These are phyloP conservation scores for Eurotiales sp. DNA, from an alignment of 2,329 filamentous ascomycete species.

Conservation along the genomic window DNA sequence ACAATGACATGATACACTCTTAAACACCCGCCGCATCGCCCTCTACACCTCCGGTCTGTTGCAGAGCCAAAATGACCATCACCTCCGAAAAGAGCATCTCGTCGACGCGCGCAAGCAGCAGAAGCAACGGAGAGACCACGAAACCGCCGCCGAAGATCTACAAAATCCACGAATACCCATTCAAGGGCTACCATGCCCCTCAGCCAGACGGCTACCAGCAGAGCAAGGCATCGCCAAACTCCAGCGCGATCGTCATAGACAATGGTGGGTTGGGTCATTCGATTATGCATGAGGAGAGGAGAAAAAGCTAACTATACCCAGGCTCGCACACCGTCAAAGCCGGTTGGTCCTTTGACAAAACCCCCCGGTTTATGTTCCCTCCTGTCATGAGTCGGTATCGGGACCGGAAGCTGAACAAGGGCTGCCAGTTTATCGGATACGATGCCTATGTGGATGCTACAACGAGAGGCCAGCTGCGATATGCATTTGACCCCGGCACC, in stretches of 20 bases:
- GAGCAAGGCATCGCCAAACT: conserved; percentile 57
- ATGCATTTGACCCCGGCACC: conserved; percentile 84
- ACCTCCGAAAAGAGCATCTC: conserved; percentile 36
- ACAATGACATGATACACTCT: not conserved
- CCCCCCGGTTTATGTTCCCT: conserved; percentile 74
- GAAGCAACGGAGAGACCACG: conserved; percentile 36
- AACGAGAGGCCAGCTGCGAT: conserved; percentile 82
- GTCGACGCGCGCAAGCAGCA: conserved; percentile 34
- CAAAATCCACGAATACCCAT: conserved; percentile 56
- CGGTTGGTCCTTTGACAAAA: conserved; percentile 88
- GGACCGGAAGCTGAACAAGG: conserved; percentile 88
- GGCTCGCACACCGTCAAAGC: conserved; percentile 86
- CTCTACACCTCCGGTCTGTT: too few relatives aligned
- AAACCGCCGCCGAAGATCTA: conserved; percentile 55
- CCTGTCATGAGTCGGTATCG: conserved; percentile 94
- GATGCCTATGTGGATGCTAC: conserved; percentile 96
- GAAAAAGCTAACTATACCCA: conserved; percentile 35
- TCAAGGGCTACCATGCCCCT: conserved; percentile 55
- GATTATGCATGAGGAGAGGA: not conserved
- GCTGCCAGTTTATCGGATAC: conserved; percentile 84
- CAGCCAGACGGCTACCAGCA: conserved; percentile 67
- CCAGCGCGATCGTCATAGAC: conserved; percentile 89
- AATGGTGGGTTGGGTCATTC: conserved; percentile 74
- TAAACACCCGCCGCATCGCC: too few relatives aligned
- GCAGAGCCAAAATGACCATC: conserved; percentile 47